Evolutionary conservation across 305 asterid genomes (phyloP), one percentile per base, ranked within the genome.

Genomic region (Andrographis paniculata): DNA sequence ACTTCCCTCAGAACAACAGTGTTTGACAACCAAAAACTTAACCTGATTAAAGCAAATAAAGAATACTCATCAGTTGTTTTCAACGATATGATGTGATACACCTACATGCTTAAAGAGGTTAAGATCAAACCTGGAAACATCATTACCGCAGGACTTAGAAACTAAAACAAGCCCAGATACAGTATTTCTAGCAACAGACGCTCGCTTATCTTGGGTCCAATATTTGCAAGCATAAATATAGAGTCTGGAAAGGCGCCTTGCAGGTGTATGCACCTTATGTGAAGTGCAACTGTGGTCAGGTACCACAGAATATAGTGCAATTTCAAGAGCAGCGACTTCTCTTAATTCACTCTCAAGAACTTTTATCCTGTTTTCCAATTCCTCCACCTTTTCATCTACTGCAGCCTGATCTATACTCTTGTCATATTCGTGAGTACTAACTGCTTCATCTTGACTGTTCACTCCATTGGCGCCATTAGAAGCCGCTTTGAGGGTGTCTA

Each of bases 291-390:
- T 86, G 71, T 89, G 98, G 66, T 85, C 98, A 49, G 98, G 95
- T 39, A 78, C 84, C 52, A 89, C 88, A 56, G 94, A 82, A 64
- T 89, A 89, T 14, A 89, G 75, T 28, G 96, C 72, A 58, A 89
- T 69, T 78, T 89, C 98, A 58, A 89, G 74, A 59, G 98, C 82
- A 48, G 96, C 96, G 33, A 89, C 98, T 78, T 89, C 93, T 66
- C 93, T 82, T 46, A 89, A 76, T 72, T 85, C 98, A 48, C 77
- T 77, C 59, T 85, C 78, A 53, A 89, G 88, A 63, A 68, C 78
- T 70, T 69, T 80, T 46, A 89, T 77, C 73, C 77, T 80, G 16
- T 64, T 62, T 73, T 85, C 94, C 98, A 89, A 72, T 66, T 85
- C 88, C 67, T 69, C 78, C 24, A 89, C 61, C 74, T 65, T 86